Percentiles rank a stretch among this genome's conserved stretches.
Conservation (phyloP, 129 eudicot species). For the Helianthus tuberosus region DNA sequence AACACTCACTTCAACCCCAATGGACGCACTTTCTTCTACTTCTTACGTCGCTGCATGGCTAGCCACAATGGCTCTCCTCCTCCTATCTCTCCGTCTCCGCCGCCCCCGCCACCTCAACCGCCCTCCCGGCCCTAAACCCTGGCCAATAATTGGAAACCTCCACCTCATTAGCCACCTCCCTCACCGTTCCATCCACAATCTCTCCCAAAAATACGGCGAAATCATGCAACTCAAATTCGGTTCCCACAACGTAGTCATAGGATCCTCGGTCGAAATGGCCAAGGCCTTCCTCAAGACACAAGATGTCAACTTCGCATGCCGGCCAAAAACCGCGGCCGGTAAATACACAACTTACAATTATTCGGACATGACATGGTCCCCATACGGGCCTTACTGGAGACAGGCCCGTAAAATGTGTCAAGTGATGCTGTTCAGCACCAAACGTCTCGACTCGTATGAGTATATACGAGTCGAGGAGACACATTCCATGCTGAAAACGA, state of each 20-base stretch:
- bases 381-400: constrained; percentile 76
- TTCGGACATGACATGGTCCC: constrained; percentile 79
- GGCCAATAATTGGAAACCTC: constrained; percentile 80
- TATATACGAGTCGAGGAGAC: constrained; percentile 67
- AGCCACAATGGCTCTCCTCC: constrained; percentile 32
- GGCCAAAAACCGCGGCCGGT: constrained; percentile 76
- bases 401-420: constrained; percentile 74
- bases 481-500: constrained; percentile 28
- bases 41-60: constrained; percentile 34
- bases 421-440: constrained; percentile 62
- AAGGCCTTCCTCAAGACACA: constrained; percentile 61
- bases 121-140: constrained; percentile 83
- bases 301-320: constrained; percentile 56
- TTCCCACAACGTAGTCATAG: constrained; percentile 53
- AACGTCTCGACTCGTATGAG: constrained; percentile 68
- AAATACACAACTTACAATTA: constrained; percentile 68
- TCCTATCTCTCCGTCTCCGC: constrained; percentile 37
- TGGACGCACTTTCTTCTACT: constrained; percentile 36
- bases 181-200: constrained; percentile 63
- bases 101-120: constrained; percentile 36
- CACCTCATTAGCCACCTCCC: constrained; percentile 72
- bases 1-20: constrained; percentile 4
- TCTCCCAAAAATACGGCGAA: constrained; percentile 60
- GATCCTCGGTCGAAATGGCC: constrained; percentile 70
- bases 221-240: constrained; percentile 70